phyloP scores from a whole-genome alignment of 352 stramenopile species.

The Pythium oligandrum region DNA sequence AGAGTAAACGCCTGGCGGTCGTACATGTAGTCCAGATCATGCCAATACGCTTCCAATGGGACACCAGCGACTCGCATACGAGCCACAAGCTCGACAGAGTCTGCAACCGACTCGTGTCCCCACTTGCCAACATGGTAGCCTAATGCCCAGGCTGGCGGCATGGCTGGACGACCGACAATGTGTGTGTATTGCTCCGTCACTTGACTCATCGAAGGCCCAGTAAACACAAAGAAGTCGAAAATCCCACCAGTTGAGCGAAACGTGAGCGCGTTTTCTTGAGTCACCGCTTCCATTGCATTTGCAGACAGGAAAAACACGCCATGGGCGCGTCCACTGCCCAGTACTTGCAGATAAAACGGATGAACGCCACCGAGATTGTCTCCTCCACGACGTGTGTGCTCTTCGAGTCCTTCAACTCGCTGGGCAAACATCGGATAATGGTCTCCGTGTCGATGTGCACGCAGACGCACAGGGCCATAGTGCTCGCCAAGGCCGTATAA shows the following conservation, averaged over 20 bases:
- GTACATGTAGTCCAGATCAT: conserved; percentile 64
- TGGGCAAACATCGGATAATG: conserved; percentile 66
- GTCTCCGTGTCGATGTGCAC: conserved; percentile 37
- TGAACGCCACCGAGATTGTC: conserved; percentile 81
- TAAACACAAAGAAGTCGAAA: conserved; percentile 78
- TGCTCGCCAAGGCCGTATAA: conserved; percentile 80
- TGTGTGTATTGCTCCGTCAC: conserved; percentile 72
- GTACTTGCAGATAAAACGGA: conserved; percentile 69
- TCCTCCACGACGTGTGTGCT: conserved; percentile 30
- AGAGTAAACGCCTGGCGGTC: conserved; percentile 50
- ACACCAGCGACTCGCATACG: conserved; percentile 36
- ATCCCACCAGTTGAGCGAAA: conserved; percentile 79
- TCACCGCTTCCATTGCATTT: conserved; percentile 85
- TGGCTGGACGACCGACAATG: conserved; percentile 63
- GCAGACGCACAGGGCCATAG: conserved; percentile 32
- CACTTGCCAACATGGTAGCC: conserved; percentile 74
- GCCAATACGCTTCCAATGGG: conserved; percentile 79
- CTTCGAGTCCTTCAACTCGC: conserved; percentile 1
- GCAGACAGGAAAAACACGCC: conserved; percentile 77
- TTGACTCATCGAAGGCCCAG: conserved; percentile 42
- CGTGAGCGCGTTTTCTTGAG: conserved; percentile 54
- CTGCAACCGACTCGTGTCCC: conserved; percentile 31
- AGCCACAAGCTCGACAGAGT: conserved; percentile 27
- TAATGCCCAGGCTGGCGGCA: conserved; percentile 84
- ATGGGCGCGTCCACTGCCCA: conserved; percentile 40